phyloP scores from a whole-genome alignment of 305 asterid species.

The Fraxinus xanthoxyloides region DNA sequence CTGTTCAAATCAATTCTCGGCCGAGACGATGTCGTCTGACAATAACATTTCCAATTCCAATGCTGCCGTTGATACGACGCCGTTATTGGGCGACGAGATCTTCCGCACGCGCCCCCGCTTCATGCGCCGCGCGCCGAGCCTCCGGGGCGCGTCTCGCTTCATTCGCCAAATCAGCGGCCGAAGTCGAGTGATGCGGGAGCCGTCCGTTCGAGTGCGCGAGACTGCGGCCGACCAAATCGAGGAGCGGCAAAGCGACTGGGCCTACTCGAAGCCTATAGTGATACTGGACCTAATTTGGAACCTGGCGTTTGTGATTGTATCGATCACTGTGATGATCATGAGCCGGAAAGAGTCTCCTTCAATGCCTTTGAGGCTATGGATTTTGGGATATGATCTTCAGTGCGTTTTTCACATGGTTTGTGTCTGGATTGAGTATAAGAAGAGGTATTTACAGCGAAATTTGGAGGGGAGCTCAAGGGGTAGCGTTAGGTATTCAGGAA shows the following conservation, averaged over 20 bases:
- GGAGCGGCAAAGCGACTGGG: constrained; percentile 65
- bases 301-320: constrained; percentile 50
- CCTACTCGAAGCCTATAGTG: constrained; percentile 66
- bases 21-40: constrained; percentile 42
- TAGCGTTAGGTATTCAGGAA: constrained; percentile 42
- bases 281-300: constrained; percentile 60
- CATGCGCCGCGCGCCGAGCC: constrained; percentile 51
- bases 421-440: constrained; percentile 50
- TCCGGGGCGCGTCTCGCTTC: constrained; percentile 58
- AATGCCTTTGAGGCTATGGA: constrained; percentile 68
- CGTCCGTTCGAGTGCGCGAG: constrained; percentile 63
- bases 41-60: constrained; percentile 24
- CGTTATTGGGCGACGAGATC: constrained; percentile 45
- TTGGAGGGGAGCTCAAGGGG: constrained; percentile 32
- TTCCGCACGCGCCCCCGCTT: constrained; percentile 31
- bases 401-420: constrained; percentile 55
- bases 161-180: constrained; percentile 62
- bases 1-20: background rate
- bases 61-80: constrained; percentile 38
- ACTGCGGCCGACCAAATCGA: constrained; percentile 59
- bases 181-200: constrained; percentile 59
- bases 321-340: constrained; percentile 45
- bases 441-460: constrained; percentile 37
- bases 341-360: constrained; percentile 45
- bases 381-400: constrained; percentile 56